phyloP scores from a whole-genome alignment of 1,284 basidiomycete genomes.

The Trichosporon sp. region DNA sequence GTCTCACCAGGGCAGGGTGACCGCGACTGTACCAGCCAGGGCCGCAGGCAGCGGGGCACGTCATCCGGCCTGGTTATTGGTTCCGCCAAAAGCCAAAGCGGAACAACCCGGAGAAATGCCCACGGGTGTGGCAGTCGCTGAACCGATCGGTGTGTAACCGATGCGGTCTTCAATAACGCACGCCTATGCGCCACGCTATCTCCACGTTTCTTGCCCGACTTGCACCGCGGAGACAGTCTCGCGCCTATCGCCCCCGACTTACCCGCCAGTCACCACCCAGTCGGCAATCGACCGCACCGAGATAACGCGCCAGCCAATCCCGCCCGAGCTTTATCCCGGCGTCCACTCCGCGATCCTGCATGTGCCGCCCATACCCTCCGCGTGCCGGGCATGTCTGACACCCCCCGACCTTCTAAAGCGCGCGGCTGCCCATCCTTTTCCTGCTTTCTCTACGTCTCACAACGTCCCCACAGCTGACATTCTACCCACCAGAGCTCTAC shows the following conservation, averaged over 20 bases:
- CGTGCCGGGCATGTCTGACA: not conserved
- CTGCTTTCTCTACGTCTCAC: not conserved
- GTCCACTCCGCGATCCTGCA: not conserved
- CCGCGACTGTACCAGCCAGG: not conserved
- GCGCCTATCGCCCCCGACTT: not conserved
- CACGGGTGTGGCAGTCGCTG: not conserved
- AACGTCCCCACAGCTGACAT: not conserved
- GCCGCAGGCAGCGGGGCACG: not conserved
- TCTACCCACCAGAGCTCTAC: not conserved
- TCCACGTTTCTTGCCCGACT: not conserved
- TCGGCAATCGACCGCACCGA: not conserved
- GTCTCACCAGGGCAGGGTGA: not conserved
- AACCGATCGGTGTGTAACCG: constrained; percentile 2
- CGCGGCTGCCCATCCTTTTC: not conserved
- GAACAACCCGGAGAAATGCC: constrained; percentile 5
- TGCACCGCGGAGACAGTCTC: not conserved
- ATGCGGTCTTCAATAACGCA: not conserved
- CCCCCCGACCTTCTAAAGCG: not conserved
- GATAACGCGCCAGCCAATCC: not conserved
- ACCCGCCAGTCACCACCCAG: not conserved
- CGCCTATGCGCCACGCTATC: not conserved
- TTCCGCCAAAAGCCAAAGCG: constrained; percentile 2
- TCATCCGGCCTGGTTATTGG: constrained; percentile 5
- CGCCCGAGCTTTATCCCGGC: not conserved
- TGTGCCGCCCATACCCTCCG: not conserved